Evolutionary conservation across 176 grass and related monocot genomes (phyloP), one percentile per base, ranked within the genome.

Genomic region (Oryza rufipogon): DNA sequence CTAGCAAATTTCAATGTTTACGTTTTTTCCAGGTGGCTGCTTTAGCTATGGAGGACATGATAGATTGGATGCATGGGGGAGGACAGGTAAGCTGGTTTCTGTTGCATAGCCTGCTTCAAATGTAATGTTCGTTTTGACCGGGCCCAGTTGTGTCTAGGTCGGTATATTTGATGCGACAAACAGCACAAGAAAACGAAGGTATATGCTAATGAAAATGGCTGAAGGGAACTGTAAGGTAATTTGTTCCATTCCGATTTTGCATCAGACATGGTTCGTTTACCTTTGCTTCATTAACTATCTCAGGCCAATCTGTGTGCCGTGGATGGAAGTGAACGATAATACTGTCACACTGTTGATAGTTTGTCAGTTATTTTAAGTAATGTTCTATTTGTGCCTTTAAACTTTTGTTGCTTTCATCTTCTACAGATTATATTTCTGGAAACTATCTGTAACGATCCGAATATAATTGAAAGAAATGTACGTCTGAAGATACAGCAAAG

Each of bases 121-220:
- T 94, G 54, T 71, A 75, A 87, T 66, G 47, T 79, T 54, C 42
- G 2, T 58, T 87, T 76, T 83, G 39, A 87, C 42, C 47, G 26
- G 61, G n/a, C 71, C 38, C 81, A 73, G 44, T 79, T 86, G 19
- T 73, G 33, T 69, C 23, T 91, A 99, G 96, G 96, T 99, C 73
- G 96, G 93, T 84, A 96, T 99, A 81, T 99, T 96, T 92, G 96
- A 99, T 88, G 96, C 93, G 52, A 99, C 93, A 85, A 99, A 99
- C 69, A 99, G 93, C 89, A 96, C 89, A 86, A 89, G 69, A 61
- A 91, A 86, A 71, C 77, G 93, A 81, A 88, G 96, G 73, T 73
- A 78, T 81, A 99, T 99, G 96, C 84, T 99, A 46, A 99, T 99
- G 89, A 92, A 94, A 83, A 92, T 99, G 88, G 93, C 93, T 76